These are phyloP conservation scores for Triangularia setosa DNA, from an alignment of 2,329 filamentous ascomycete genomes.

Conservation along the genomic window DNA sequence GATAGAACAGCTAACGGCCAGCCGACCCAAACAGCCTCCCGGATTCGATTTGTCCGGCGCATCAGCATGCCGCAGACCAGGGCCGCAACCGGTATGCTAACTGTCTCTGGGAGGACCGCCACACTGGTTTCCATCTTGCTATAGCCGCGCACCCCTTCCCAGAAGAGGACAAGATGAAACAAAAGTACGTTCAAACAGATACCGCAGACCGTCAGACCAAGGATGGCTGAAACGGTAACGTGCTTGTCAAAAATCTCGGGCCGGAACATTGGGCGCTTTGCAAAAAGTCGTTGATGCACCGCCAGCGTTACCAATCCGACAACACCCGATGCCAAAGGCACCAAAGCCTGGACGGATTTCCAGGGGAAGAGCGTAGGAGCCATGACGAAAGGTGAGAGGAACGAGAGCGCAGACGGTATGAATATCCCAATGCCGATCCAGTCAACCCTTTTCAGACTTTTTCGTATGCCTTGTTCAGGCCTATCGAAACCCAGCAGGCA, in stretches of 20 bases:
- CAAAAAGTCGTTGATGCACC: constrained; percentile 14
- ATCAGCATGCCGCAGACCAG: constrained; percentile 15
- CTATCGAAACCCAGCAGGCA: constrained; percentile 18
- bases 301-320: constrained; percentile 10
- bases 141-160: constrained; percentile 18
- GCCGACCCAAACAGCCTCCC: constrained; percentile 12
- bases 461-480: constrained; percentile 3
- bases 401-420: constrained; percentile 13
- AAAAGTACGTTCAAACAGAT: constrained; percentile 21
- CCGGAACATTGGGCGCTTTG: constrained; percentile 17
- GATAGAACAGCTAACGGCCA: constrained; percentile 17
- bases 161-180: constrained; percentile 21
- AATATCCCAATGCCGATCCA: constrained; percentile 19
- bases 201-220: constrained; percentile 17
- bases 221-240: constrained; percentile 8
- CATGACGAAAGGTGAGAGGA: constrained; percentile 19
- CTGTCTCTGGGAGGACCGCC: constrained; percentile 17
- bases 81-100: constrained; percentile 17
- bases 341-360: constrained; percentile 14
- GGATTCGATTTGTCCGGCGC: constrained; percentile 13
- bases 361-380: constrained; percentile 15
- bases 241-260: constrained; percentile 10
- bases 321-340: constrained; percentile 12
- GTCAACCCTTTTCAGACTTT: constrained; percentile 14
- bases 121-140: constrained; percentile 17